Evolutionary conservation across 306 rosid species (phyloP).

Genomic region (Lathyrus tuberosus): DNA sequence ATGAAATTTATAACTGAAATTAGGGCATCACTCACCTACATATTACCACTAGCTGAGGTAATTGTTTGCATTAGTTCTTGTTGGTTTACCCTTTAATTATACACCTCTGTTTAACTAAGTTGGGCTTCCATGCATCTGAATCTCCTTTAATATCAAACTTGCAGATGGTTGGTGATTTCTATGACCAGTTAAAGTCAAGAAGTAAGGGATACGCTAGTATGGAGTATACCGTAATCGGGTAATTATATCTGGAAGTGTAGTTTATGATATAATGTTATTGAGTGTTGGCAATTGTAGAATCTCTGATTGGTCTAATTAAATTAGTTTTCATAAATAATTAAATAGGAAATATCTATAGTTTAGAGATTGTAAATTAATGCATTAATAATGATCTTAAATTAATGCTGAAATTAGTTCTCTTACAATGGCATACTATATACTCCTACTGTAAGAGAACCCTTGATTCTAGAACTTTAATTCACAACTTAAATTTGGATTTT

Average conservation of each 20-base stretch:
- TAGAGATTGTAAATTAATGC: too few relatives aligned
- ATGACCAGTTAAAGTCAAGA: constrained; percentile 95
- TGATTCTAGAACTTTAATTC: background rate
- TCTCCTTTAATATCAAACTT: constrained; percentile 38
- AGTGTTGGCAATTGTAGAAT: too few relatives aligned
- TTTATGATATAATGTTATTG: too few relatives aligned
- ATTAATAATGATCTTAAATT: too few relatives aligned
- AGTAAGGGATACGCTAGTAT: constrained; percentile 98
- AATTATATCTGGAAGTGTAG: too few relatives aligned
- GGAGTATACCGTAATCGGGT: constrained; percentile 84
- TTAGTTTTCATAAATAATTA: too few relatives aligned
- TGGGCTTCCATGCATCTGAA: constrained; percentile 37
- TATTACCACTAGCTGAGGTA: constrained; percentile 87
- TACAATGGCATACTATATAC: constrained; percentile 1
- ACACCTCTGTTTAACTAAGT: constrained; percentile 21
- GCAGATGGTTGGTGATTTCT: constrained; percentile 85
- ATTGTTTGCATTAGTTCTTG: constrained; percentile 38
- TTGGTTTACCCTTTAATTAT: constrained; percentile 12
- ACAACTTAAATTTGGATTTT: background rate
- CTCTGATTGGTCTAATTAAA: too few relatives aligned
- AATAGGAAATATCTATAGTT: too few relatives aligned
- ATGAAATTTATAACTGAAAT: too few relatives aligned
- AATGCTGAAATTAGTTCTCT: too few relatives aligned
- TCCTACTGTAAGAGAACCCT: background rate
- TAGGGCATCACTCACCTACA: constrained; percentile 79